Conservation (phyloP, 306 rosid genomes). For the Pueraria montana region DNA sequence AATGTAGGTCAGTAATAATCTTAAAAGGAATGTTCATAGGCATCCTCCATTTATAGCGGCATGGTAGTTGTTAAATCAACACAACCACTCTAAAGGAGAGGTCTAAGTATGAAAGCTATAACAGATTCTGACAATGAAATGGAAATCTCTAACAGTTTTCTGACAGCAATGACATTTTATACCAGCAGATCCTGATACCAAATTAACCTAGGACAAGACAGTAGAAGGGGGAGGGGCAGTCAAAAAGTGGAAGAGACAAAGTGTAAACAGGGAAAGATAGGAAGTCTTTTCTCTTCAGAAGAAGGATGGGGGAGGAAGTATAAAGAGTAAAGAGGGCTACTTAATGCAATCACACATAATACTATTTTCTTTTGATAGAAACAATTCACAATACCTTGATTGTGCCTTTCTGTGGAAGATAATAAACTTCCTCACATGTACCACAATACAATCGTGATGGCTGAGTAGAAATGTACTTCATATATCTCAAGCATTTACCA, state of each 20-base stretch:
- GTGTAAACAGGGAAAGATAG: conserved; percentile 14
- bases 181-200: background rate
- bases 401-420: conserved; percentile 92
- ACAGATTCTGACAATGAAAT: conserved; percentile 23
- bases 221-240: background rate
- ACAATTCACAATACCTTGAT: conserved; percentile 69
- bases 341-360: background rate
- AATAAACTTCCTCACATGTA: conserved; percentile 90
- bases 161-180: conserved; percentile 14
- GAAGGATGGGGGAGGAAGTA: background rate
- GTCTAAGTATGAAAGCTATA: background rate
- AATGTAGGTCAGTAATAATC: background rate
- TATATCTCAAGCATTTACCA: conserved; percentile 94
- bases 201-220: background rate
- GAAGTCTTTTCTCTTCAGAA: background rate
- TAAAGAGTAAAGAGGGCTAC: background rate
- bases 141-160: conserved; percentile 14
- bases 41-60: conserved; percentile 9
- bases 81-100: background rate
- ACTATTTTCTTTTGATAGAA: conserved; percentile 3
- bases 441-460: conserved; percentile 89
- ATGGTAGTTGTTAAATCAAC: conserved; percentile 11
- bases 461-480: conserved; percentile 87
- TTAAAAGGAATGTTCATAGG: background rate
- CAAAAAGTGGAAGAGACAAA: background rate